Evolutionary conservation across 495 filamentous ascomycete genomes (phyloP), one percentile per base, ranked within the genome.

Genomic region (Amorphotheca resinae): DNA sequence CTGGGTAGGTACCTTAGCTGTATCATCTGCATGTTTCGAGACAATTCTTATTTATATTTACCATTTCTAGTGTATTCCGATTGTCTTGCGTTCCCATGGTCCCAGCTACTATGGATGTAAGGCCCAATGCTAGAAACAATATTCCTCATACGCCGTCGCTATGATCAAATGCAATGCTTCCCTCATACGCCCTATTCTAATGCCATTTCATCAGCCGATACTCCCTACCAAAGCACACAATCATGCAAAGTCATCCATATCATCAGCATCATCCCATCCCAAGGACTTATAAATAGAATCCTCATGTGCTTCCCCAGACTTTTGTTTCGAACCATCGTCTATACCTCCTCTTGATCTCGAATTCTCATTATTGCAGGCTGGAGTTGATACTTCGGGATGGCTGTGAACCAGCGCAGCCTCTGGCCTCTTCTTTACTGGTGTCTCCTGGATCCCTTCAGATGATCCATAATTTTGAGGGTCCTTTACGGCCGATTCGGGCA

Each of bases 191-290:
- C 7, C 40, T 22, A 42, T 34, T 2, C 36, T 23, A 38, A 38
- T 9, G 33, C 23, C n/a, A 23, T 6, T 20, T 20, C 22, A 34
- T 35, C 36, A 36, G 14, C 40, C 20, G 28, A 34, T 43, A 51
- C 22, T 33, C 51, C 32, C 22, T 38, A 5, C 20, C 4, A 42
- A 43, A 50, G 41, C 11, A 15, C 46, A 2, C n/a, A n/a, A n/a
- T 62, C 43, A 63, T 53, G 53, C 35, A 12, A 55, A 33, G 25
- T 55, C 52, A 40, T 52, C 52, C 46, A 52, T 23, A 23, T 71
- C 77, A 45, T 82, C 77, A 50, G 84, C 78, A 53, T 82, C 78
- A 51, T 89, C 80, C 87, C 87, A 85, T 35, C 86, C 81, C 37
- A 91, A 57, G 26, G 65, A 63, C 58, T 80, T 74, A 55, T 82